These are phyloP conservation scores for Borovskyia barvae DNA, from an alignment of 208 protist species.

Conservation along the genomic window DNA sequence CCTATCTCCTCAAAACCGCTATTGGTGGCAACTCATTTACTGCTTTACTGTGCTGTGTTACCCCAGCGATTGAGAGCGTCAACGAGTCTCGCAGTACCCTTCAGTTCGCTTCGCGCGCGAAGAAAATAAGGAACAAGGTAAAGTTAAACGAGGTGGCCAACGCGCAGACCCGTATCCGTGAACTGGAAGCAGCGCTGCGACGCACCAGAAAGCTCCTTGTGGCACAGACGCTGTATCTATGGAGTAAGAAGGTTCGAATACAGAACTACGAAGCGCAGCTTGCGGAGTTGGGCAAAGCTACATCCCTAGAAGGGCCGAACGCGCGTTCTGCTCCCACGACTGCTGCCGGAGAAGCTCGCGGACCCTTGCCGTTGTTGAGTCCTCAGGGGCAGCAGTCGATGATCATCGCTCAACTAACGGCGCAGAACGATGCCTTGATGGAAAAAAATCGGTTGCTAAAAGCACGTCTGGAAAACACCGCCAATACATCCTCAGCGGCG, in stretches of 20 bases:
- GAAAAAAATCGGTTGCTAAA: conserved; percentile 28
- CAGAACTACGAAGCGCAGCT: conserved; percentile 28
- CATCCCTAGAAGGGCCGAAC: background rate
- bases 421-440: conserved; percentile 46
- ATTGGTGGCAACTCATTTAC: conserved; percentile 96
- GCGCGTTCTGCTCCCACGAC: background rate
- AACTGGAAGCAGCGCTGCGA: conserved; percentile 44
- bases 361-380: conserved; percentile 5
- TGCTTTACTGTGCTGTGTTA: conserved; percentile 76
- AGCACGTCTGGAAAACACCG: conserved; percentile 23
- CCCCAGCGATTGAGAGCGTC: conserved; percentile 49
- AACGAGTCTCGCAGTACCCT: conserved; percentile 82
- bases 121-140: conserved; percentile 64
- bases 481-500: background rate
- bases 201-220: conserved; percentile 38
- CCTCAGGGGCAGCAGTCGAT: conserved; percentile 42
- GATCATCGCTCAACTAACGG: conserved; percentile 60
- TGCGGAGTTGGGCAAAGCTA: background rate
- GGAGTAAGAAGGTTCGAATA: conserved; percentile 58
- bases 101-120: conserved; percentile 72
- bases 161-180: conserved; percentile 41
- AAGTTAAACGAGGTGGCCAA: conserved; percentile 63
- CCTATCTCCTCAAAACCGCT: conserved; percentile 90
- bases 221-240: conserved; percentile 68
- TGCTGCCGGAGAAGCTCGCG: background rate